Conservation (phyloP, 495 filamentous ascomycete species). For the Aspergillus haitiensis region DNA sequence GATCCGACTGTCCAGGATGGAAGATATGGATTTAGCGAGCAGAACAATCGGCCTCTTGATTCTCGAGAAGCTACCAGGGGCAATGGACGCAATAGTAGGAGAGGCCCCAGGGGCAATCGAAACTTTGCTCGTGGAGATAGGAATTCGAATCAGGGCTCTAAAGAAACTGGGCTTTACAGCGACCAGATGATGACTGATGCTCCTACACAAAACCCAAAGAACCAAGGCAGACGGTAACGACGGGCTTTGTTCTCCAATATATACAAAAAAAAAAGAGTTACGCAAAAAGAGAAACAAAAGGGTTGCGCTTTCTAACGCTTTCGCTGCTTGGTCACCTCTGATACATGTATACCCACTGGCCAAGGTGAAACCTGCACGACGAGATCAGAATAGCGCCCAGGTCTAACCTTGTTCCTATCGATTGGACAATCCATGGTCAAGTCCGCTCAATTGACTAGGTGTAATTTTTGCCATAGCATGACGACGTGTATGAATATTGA, state of each 20-base stretch:
- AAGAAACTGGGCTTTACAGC: slow-evolving; percentile 39
- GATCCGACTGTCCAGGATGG: slow-evolving; percentile 59
- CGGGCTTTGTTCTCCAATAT: not conserved
- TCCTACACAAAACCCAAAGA: slow-evolving; percentile 29
- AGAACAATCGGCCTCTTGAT: slow-evolving; percentile 30
- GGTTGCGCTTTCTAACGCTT: too few species aligned
- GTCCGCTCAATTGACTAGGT: not conserved
- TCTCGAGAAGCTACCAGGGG: slow-evolving; percentile 5
- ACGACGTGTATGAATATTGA: slow-evolving; percentile 32
- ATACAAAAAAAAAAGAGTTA: too few species aligned
- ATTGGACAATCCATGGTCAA: not conserved
- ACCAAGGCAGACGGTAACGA: slow-evolving; percentile 23
- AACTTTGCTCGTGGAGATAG: slow-evolving; percentile 14
- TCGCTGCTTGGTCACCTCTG: too few species aligned
- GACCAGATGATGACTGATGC: slow-evolving; percentile 49
- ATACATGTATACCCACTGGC: too few species aligned
- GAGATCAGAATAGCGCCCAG: not conserved
- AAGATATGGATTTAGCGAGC: slow-evolving; percentile 55
- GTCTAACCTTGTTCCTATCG: not conserved
- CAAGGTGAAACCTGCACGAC: not conserved
- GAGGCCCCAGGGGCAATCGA: slow-evolving; percentile 16
- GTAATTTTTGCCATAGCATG: not conserved
- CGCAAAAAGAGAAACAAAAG: too few species aligned
- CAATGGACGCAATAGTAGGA: slow-evolving; percentile 17
- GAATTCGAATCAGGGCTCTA: slow-evolving; percentile 13